Base-by-base conservation (phyloP, 441 rosid genomes). In the Gossypium schwendimanii region DNA sequence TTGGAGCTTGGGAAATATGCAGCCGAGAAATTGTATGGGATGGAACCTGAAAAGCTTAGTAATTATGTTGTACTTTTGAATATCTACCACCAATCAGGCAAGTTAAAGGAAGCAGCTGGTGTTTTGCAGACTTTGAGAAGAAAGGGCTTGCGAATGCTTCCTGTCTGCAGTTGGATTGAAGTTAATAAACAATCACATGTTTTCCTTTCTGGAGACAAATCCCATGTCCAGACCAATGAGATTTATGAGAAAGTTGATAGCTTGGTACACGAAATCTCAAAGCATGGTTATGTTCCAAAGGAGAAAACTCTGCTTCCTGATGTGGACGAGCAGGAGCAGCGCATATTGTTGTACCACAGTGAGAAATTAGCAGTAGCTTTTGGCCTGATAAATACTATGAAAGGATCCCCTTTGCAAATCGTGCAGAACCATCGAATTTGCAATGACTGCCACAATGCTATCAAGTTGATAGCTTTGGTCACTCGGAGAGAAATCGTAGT, bases 311-410 rank as follows among this genome's bases (percentile, higher is more conserved):
- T 92, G 84, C 83, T 94, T 75, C 84, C 94, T 8, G 98, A 94
- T 66, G 96, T 92, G 50, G 93, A 92, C 49, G 96, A 89, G 70
- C 71, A 73, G 36, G 97, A 87, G 68, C 88, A 78, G 45, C 78
- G 41, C 1, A 65, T 82, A 28, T 36, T 77, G 15, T 60, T 61
- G 61, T 86, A 87, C 78, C 97, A 92, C 72, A 87, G 95, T 14
- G 97, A 94, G 84, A 94, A 92, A 81, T 76, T 94, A 62, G 96
- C 97, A 1, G 76, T 91, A 73, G 97, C 97, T 20, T 91, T 92
- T 24, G 94, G 96, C 53, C 64, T 94, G 64, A 79, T 91, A 55
- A 87, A 80, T 55, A 84, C 94, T 0, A 72, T 77, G 6, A 78
- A 81, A 58, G 85, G 93, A 89, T 78, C 64, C 6, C 80, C 89